Conservation (phyloP, 129 eudicot genomes). For the Rutidosis leptorrhynchoides region DNA sequence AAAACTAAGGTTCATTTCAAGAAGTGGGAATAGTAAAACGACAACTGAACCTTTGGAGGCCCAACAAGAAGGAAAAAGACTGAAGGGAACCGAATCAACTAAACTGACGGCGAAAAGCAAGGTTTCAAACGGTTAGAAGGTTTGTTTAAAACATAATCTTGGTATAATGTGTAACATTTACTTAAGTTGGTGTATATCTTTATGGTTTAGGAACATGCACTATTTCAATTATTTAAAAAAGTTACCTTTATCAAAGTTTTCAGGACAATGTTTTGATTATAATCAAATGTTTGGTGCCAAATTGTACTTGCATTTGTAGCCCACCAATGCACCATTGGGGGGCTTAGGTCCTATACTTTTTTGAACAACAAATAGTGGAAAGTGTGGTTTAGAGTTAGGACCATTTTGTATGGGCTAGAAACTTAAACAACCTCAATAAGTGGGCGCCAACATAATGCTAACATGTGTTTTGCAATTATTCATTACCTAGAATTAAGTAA, state of each 20-base stretch:
- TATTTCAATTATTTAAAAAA: neutral
- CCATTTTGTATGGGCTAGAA: conserved; percentile 15
- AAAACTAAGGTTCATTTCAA: conserved; percentile 23
- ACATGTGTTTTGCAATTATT: neutral
- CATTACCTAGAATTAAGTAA: neutral
- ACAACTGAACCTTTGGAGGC: conserved; percentile 20
- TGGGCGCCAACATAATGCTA: conserved; percentile 12
- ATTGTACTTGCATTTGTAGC: no score
- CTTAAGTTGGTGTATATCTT: neutral
- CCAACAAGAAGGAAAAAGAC: conserved; percentile 27
- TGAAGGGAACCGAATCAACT: conserved; percentile 30
- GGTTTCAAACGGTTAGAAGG: conserved; percentile 60
- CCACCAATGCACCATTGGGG: neutral
- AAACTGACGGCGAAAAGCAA: conserved; percentile 58
- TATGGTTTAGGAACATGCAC: neutral
- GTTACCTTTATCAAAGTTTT: conserved; percentile 3
- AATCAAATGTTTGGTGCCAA: no score
- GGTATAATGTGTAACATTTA: conserved; percentile 5
- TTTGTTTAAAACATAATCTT: conserved; percentile 73
- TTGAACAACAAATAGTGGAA: conserved; percentile 18
- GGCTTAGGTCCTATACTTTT: neutral
- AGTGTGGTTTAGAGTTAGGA: conserved; percentile 24
- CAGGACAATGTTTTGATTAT: conserved; percentile 5
- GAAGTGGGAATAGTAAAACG: conserved; percentile 17
- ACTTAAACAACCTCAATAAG: conserved; percentile 4